Evolutionary conservation across 306 rosid genomes (phyloP).

Genomic region (Inga oerstediana): DNA sequence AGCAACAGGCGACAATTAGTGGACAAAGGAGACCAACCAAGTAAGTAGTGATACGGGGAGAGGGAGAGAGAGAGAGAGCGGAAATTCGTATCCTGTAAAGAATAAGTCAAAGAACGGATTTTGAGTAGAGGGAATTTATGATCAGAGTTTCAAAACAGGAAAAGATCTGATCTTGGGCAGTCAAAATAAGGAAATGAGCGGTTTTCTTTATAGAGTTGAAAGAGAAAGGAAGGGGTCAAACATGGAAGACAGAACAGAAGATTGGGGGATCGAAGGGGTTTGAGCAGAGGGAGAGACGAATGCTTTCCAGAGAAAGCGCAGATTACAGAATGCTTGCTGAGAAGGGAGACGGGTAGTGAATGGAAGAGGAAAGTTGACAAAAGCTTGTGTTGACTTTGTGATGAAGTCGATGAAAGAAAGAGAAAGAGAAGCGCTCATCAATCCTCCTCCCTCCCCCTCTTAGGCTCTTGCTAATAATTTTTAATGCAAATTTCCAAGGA

Average conservation of each 20-base stretch:
- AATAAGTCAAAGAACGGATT: slow-evolving; percentile 4
- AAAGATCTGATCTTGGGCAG: slow-evolving; percentile 35
- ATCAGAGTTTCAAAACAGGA: not conserved
- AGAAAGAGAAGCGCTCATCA: slow-evolving; percentile 8
- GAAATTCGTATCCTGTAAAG: not conserved
- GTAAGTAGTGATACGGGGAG: slow-evolving; percentile 2
- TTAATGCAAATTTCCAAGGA: not conserved
- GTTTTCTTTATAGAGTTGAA: not conserved
- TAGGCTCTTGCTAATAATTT: not conserved
- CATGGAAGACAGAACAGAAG: slow-evolving; percentile 1
- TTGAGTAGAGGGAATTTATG: not conserved
- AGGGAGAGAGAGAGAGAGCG: slow-evolving; percentile 1
- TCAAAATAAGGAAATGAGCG: not conserved
- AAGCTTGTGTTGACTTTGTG: slow-evolving; percentile 48
- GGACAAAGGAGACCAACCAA: not conserved
- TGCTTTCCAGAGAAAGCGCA: slow-evolving; percentile 7
- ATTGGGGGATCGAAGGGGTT: slow-evolving; percentile 22
- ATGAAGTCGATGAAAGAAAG: slow-evolving; percentile 1
- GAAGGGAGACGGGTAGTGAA: not conserved
- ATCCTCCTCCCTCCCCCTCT: not conserved
- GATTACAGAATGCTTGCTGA: not conserved
- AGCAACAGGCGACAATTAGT: not conserved
- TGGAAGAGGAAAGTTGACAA: slow-evolving; percentile 57
- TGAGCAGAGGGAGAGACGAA: not conserved
- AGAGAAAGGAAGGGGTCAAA: slow-evolving; percentile 22